Evolutionary conservation across 2,329 filamentous ascomycete genomes (phyloP).

Genomic region (Onygenales sp.): DNA sequence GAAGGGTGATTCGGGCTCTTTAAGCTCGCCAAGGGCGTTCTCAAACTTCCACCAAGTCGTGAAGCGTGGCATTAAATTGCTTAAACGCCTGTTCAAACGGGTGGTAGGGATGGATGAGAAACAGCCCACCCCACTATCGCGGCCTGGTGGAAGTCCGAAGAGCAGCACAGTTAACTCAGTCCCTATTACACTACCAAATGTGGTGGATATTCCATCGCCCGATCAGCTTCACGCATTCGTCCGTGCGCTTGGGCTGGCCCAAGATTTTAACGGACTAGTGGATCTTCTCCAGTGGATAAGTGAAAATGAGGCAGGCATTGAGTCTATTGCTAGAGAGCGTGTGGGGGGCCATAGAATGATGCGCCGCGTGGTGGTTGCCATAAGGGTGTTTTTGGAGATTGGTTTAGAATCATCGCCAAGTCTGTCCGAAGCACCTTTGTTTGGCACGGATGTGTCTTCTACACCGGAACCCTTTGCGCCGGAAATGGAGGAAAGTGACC

Average conservation of each 20-base stretch:
- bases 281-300: conserved; percentile 35
- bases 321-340: conserved; percentile 24
- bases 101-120: conserved; percentile 22
- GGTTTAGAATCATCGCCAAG: conserved; percentile 13
- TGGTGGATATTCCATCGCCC: conserved; percentile 28
- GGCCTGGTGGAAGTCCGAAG: background rate
- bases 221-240: conserved; percentile 33
- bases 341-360: conserved; percentile 29
- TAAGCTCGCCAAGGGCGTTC: background rate
- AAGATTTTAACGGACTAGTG: conserved; percentile 31
- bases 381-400: conserved; percentile 31
- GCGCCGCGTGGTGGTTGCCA: conserved; percentile 30
- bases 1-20: conserved; percentile 8
- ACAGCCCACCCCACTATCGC: background rate
- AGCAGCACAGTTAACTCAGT: background rate
- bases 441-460: background rate
- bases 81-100: conserved; percentile 27
- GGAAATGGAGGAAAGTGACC: no score
- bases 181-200: conserved; percentile 16
- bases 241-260: conserved; percentile 29
- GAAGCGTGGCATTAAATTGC: conserved; percentile 19
- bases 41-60: conserved; percentile 21
- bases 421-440: background rate
- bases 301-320: conserved; percentile 21
- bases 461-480: background rate